These are phyloP conservation scores for Aspergillus sojae DNA, from an alignment of 2,329 filamentous ascomycete species.

Conservation along the genomic window DNA sequence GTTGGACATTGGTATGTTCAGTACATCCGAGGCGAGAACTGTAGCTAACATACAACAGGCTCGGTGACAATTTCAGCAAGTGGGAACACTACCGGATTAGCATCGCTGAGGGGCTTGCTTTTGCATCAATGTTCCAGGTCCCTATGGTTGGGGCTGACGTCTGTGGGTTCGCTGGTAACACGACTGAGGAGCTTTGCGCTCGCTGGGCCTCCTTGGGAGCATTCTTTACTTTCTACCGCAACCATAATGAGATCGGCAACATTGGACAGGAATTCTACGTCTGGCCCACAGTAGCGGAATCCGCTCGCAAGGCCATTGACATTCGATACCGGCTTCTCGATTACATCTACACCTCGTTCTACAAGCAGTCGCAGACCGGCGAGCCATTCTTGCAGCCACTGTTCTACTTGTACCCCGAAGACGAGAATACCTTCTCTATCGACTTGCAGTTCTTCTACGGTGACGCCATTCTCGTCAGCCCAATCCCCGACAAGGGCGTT, in stretches of 20 bases:
- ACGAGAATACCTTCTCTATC: conserved; percentile 55
- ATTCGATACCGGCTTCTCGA: conserved; percentile 77
- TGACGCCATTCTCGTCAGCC: conserved; percentile 58
- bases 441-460: conserved; percentile 64
- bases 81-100: conserved; percentile 64
- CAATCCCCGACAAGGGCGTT: conserved; percentile 55
- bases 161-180: conserved; percentile 72
- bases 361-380: conserved; percentile 62
- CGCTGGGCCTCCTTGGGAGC: conserved; percentile 76
- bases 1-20: conserved; percentile 56
- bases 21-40: background rate
- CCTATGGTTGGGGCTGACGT: conserved; percentile 73
- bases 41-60: conserved; percentile 36
- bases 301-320: conserved; percentile 69
- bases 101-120: conserved; percentile 62
- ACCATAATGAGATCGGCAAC: conserved; percentile 63
- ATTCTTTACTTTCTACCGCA: conserved; percentile 75
- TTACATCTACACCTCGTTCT: conserved; percentile 75
- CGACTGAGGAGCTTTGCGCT: conserved; percentile 69
- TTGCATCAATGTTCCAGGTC: conserved; percentile 67
- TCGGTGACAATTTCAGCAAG: conserved; percentile 62
- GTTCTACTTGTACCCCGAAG: conserved; percentile 70
- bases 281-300: conserved; percentile 65
- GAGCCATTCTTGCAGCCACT: conserved; percentile 69
- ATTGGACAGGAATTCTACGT: conserved; percentile 73